phyloP scores from a whole-genome alignment of 2,329 filamentous ascomycete genomes.

The Chaetomiaceae sp. region DNA sequence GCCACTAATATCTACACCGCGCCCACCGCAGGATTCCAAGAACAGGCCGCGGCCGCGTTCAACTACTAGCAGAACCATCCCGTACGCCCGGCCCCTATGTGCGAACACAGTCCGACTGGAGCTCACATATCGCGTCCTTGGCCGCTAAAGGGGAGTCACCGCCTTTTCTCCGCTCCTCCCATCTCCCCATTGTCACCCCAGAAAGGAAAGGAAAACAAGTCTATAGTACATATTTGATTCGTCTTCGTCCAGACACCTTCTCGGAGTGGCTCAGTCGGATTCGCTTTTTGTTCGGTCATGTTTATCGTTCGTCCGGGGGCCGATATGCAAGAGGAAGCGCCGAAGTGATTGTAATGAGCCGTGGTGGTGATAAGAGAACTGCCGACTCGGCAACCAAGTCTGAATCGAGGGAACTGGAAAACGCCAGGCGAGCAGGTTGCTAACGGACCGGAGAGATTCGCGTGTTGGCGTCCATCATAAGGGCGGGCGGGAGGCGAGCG shows the following conservation, averaged over 20 bases:
- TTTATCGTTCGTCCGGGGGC: slow-evolving; percentile 16
- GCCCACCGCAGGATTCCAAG: slow-evolving; percentile 1
- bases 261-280: background rate
- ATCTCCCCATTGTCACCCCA: background rate
- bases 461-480: too few relatives aligned
- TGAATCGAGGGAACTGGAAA: slow-evolving; percentile 12
- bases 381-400: too few relatives aligned
- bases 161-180: background rate
- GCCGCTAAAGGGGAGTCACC: background rate
- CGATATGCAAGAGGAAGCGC: slow-evolving; percentile 19
- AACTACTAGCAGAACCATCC: background rate
- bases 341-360: slow-evolving; percentile 1
- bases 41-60: background rate
- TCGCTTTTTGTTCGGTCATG: slow-evolving; percentile 8
- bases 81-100: background rate
- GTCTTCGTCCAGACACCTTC: background rate
- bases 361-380: too few relatives aligned
- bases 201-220: slow-evolving; percentile 1
- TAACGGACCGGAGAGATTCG: too few relatives aligned
- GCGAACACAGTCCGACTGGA: background rate
- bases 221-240: slow-evolving; percentile 14
- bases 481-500: too few relatives aligned
- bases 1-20: slow-evolving; percentile 8
- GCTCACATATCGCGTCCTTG: background rate
- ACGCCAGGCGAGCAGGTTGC: background rate